Conservation (phyloP, 129 eudicot species). For the Logfia minima region DNA sequence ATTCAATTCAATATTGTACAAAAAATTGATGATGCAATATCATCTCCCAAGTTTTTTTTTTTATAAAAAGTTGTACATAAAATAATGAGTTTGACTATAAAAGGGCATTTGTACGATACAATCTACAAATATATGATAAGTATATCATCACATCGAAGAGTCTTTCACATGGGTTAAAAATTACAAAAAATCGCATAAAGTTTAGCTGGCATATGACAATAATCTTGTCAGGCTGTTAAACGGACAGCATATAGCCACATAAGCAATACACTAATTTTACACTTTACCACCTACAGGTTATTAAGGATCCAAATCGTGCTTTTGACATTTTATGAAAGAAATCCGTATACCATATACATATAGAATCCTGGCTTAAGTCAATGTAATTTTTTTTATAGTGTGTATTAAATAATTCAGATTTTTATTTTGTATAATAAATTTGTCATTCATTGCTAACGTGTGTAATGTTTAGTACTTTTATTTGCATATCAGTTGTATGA, state of each 20-base stretch:
- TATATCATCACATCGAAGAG: neutral
- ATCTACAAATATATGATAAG: neutral
- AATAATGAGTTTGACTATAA: neutral
- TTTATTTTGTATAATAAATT: no score
- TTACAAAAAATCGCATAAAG: conserved; percentile 2
- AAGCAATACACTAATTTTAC: neutral
- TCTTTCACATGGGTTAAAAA: conserved; percentile 20
- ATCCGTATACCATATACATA: neutral
- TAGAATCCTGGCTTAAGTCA: no score
- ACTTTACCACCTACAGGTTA: neutral
- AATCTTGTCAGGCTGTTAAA: conserved; percentile 14
- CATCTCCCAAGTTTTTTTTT: neutral
- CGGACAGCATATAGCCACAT: conserved; percentile 28
- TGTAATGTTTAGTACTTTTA: no score
- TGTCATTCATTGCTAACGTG: no score
- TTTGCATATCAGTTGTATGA: no score
- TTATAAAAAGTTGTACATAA: neutral
- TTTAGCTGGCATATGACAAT: conserved; percentile 25
- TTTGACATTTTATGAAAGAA: neutral
- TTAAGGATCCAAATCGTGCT: neutral
- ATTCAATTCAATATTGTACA: no score
- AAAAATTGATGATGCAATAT: no score
- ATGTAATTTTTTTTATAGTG: no score
- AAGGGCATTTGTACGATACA: conserved; percentile 5
- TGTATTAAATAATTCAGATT: no score